Base-by-base conservation (phyloP, 164 flowering plant species). In the Echeveria elegans region DNA sequence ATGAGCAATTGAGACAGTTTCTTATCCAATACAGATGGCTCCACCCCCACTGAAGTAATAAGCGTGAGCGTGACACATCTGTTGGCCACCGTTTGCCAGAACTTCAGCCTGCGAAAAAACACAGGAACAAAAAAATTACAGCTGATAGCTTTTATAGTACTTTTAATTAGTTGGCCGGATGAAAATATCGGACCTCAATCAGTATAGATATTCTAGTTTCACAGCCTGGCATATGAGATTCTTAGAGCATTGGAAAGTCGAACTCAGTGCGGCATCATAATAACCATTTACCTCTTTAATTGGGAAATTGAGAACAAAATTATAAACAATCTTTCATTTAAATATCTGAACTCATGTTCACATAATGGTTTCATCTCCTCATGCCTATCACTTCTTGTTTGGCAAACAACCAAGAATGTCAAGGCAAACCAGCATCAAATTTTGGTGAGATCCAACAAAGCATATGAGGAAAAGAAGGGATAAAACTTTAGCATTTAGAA, bases 1-100 rank as follows among this genome's bases (percentile, higher is more conserved):
- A 89, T 79, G 68, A 89, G 85, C 70, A 87, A 31, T 65, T 75
- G 83, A 66, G 77, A 75, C 36, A 88, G 74, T 70, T 79, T 86
- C 72, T 77, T 47, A 72, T 86, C 80, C 66, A 88, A 77, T 66
- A 82, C 86, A 40, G 68, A 62, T 66, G 90, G 85, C 41, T 52
- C 62, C 3, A 88, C 84, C 36, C 90, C 88, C n/a, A 59, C 65
- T 64, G 52, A 56, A 74, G 43, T 71, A 78, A 69, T 63, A 43
- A 53, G 76, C 40, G 34, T 67, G 62, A 71, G n/a, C n/a, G n/a
- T n/a, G n/a, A n/a, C 69, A 66, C 61, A 38, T 72, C 31, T 63
- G 73, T 43, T 64, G 71, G 26, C 43, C 48, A 5, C 41, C 78
- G 32, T 65, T 26, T 28, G 68, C 52, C 38, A 68, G 63, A 68